Base-by-base conservation (phyloP, 2,329 filamentous ascomycete genomes). In the Meredithiella fracta region DNA sequence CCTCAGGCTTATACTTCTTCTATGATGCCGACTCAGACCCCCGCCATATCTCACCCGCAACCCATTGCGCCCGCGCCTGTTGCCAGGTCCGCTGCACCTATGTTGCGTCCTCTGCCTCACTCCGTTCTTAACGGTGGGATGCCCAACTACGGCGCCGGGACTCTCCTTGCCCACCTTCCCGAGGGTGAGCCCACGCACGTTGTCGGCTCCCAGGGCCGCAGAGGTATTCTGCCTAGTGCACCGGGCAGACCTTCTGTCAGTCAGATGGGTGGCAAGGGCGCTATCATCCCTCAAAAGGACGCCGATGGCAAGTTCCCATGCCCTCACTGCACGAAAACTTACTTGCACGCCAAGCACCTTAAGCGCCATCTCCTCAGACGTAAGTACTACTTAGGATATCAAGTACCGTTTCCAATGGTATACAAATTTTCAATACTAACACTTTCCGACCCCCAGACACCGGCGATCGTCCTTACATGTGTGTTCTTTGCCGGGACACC, bases 221-320 rank as follows among this genome's bases (percentile, higher is more conserved):
- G 91, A 62, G 91, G 91, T 51, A 94, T 96, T 40, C 72, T 97
- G 60, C 91, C 91, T 15, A 95, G 89, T 63, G 89, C 90, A 60
- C 88, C 89, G 29, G 90, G 90, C 47, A 78, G 89, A 59, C 81
- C 86, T 31, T 73, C 83, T 22, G 77, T 79, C 20, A 83, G 86
- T 47, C 82, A 80, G 61, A 77, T 78, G 47, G 74, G 78, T 29
- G 76, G 79, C 8, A 94, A 95, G 76, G 86, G 78, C 64, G 83
- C 86, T 59, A 80, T 86, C 60, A 92, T 94, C 60, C 89, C 90
- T 15, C 85, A 87, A 63, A 96, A 97, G 74, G 91, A 97, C 69
- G 88, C 89, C 7, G 91, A 97, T 67, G 92, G 92, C 66, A 97
- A 97, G 73, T 98, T 94, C 67, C 91, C 92, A 59, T 98, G 92